phyloP scores from a whole-genome alignment of 2,329 filamentous ascomycete genomes.

The Beauveria sp. region DNA sequence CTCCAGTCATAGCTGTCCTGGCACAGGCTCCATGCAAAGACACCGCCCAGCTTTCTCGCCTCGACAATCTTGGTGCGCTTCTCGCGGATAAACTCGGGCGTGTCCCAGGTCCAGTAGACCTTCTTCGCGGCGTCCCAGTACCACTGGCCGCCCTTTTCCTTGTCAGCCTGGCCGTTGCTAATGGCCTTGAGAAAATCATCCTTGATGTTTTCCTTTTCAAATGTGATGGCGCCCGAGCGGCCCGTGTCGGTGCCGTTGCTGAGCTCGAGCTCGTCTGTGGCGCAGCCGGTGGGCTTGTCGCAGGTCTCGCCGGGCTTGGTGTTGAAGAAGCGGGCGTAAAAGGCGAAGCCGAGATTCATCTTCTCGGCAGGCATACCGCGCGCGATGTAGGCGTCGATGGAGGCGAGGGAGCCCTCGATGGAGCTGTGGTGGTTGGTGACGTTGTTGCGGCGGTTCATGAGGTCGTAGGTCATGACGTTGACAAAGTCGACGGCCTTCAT shows the following conservation, averaged over 20 bases:
- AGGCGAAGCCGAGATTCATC: constrained; percentile 60
- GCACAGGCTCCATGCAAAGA: constrained; percentile 47
- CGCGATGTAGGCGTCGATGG: constrained; percentile 51
- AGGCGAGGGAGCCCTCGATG: constrained; percentile 43
- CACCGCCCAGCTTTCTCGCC: constrained; percentile 36
- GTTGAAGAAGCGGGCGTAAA: constrained; percentile 62
- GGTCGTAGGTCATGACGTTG: constrained; percentile 66
- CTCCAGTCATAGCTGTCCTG: constrained; percentile 38
- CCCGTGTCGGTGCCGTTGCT: constrained; percentile 52
- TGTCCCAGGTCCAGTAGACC: constrained; percentile 51
- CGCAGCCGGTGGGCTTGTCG: constrained; percentile 46
- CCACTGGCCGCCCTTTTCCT: constrained; percentile 45
- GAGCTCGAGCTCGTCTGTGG: constrained; percentile 51
- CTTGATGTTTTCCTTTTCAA: constrained; percentile 26
- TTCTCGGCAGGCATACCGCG: constrained; percentile 47
- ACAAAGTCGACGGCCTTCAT: constrained; percentile 55
- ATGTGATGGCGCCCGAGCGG: constrained; percentile 34
- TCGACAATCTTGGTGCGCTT: constrained; percentile 41
- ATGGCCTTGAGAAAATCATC: constrained; percentile 34
- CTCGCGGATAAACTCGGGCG: constrained; percentile 34
- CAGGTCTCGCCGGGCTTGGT: constrained; percentile 41
- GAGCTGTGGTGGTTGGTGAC: constrained; percentile 58
- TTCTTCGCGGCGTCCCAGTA: constrained; percentile 39
- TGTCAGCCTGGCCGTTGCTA: constrained; percentile 33
- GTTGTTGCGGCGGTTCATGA: constrained; percentile 65